These are phyloP conservation scores for Aspergillus fructus DNA, from an alignment of 2,329 filamentous ascomycete genomes.

Conservation along the genomic window DNA sequence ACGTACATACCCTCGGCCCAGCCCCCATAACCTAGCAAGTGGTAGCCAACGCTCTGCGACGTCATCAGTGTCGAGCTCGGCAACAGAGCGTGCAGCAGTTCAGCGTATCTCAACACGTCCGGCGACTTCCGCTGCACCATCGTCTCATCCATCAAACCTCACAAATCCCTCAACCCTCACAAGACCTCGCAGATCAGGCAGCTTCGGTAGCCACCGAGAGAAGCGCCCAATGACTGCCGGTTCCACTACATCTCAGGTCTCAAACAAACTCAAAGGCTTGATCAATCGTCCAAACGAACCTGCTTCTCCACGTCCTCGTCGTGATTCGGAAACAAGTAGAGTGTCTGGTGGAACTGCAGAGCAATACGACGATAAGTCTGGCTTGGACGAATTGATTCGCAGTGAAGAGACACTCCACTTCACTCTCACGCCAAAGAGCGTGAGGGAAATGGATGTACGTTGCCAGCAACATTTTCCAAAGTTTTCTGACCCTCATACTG, in stretches of 20 bases:
- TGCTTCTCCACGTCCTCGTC: slow-evolving; percentile 31
- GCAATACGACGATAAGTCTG: slow-evolving; percentile 57
- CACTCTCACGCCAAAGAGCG: slow-evolving; percentile 75
- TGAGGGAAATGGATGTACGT: slow-evolving; percentile 73
- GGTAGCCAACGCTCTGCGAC: slow-evolving; percentile 24
- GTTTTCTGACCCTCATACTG: background rate
- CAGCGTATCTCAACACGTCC: slow-evolving; percentile 39
- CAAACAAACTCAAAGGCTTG: slow-evolving; percentile 44
- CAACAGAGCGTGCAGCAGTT: slow-evolving; percentile 40
- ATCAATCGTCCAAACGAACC: slow-evolving; percentile 34
- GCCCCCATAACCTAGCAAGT: slow-evolving; percentile 22
- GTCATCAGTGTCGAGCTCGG: slow-evolving; percentile 24
- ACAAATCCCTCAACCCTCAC: slow-evolving; percentile 24
- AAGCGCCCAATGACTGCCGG: slow-evolving; percentile 40
- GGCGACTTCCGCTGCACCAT: slow-evolving; percentile 27
- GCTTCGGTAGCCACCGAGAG: slow-evolving; percentile 38
- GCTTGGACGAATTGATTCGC: slow-evolving; percentile 77
- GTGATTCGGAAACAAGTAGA: slow-evolving; percentile 37
- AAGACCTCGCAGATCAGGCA: slow-evolving; percentile 39
- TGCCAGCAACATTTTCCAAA: background rate
- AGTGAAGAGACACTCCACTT: slow-evolving; percentile 81
- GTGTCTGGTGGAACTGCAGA: slow-evolving; percentile 28
- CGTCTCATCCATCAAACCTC: slow-evolving; percentile 22
- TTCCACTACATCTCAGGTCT: slow-evolving; percentile 42
- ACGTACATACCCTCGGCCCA: slow-evolving; percentile 27